Evolutionary conservation across 345 rosid species (phyloP), one percentile per base, ranked within the genome.

Genomic region (Acer negundo): DNA sequence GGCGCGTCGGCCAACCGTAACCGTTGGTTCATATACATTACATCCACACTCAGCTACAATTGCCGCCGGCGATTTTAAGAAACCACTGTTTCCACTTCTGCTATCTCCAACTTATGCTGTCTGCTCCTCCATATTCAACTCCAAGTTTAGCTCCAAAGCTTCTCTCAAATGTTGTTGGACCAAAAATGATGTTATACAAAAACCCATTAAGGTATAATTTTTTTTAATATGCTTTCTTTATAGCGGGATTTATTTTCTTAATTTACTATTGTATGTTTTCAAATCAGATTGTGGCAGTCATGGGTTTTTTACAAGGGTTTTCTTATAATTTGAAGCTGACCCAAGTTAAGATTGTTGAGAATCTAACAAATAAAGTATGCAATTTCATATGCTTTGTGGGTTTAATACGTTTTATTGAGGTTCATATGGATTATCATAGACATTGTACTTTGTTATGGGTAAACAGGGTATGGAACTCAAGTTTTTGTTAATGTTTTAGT

Each of bases 141-240:
- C 79, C 78, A 80, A 67, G 28, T 64, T 75, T 6, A 74, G 84
- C 72, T 78, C 76, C 78, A 68, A 35, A 51, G 74, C 82, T 75
- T 77, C 86, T 73, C 55, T 74, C 75, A 69, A 61, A 68, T 80
- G 88, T 78, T 77, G 70, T 69, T 89, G 84, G 83, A 68, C 31
- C 69, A 80, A 82, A 67, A 73, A 79, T 62, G 77, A 75, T 66
- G 63, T 70, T 78, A 63, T 81, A 51, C 79, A 82, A 53, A 46
- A 81, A 63, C 72, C 80, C 62, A 58, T 70, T 46, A 74, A 81
- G 80, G 87, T 84, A 72, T 35, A 49, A 10, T 46, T 23, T 26
- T 38, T 59, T n/a, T n/a, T n/a, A n/a, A n/a, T n/a, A 11, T 56
- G 61, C 68, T 35, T 5, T 11, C 22, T 62, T 4, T 16, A 26